These are phyloP conservation scores for Rosa chinensis DNA, from an alignment of 306 rosid genomes.

Conservation along the genomic window DNA sequence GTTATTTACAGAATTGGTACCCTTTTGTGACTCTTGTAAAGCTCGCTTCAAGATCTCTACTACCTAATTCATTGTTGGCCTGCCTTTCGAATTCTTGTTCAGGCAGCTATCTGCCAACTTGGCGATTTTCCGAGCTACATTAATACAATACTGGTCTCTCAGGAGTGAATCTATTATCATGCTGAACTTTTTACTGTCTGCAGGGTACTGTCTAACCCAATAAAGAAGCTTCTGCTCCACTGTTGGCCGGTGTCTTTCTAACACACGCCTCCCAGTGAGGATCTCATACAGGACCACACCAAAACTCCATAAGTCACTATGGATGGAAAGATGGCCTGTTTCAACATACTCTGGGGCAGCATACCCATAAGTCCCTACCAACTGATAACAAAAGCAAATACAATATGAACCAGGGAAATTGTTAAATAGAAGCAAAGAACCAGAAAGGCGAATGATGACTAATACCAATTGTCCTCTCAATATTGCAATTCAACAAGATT, in stretches of 20 bases:
- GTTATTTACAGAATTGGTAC: constrained; percentile 25
- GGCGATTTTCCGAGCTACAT: constrained; percentile 59
- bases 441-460: neutral
- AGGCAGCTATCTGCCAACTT: constrained; percentile 82
- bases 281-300: constrained; percentile 98
- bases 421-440: neutral
- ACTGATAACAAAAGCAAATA: constrained; percentile 42
- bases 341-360: constrained; percentile 91
- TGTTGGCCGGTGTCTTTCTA: constrained; percentile 60
- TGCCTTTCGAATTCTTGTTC: constrained; percentile 64
- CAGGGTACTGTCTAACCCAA: constrained; percentile 78
- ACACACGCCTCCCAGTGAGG: constrained; percentile 70
- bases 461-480: neutral
- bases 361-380: constrained; percentile 91
- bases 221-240: constrained; percentile 72
- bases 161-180: constrained; percentile 73
- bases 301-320: constrained; percentile 86
- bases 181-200: constrained; percentile 56
- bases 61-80: constrained; percentile 75
- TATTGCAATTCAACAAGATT: neutral
- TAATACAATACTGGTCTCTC: constrained; percentile 46
- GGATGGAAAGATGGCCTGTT: constrained; percentile 70
- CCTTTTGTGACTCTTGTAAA: constrained; percentile 47
- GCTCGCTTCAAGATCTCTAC: constrained; percentile 70
- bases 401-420: constrained; percentile 11